phyloP scores from a whole-genome alignment of 192 early-diverging fungal genomes.

The Spinellus fusiger region DNA sequence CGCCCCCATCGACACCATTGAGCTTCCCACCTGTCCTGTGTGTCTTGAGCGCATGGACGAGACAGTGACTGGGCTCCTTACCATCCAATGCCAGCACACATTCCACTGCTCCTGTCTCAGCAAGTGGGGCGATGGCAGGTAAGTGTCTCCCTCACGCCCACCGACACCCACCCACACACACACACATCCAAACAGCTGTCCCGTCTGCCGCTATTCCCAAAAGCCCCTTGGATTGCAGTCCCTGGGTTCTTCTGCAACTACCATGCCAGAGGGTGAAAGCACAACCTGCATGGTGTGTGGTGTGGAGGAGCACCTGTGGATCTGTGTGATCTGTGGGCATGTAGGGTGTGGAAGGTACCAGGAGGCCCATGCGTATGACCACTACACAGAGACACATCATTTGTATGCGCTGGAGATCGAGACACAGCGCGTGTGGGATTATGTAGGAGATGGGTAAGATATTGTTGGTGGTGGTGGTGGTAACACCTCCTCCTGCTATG shows the following conservation, averaged over 20 bases:
- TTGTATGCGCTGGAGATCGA: slow-evolving; percentile 89
- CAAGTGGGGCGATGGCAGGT: slow-evolving; percentile 82
- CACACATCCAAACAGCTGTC: slow-evolving; percentile 55
- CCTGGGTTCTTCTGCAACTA: background rate
- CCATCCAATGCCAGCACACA: slow-evolving; percentile 91
- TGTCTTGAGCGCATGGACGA: slow-evolving; percentile 95
- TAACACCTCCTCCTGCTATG: too few relatives aligned
- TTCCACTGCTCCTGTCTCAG: slow-evolving; percentile 90
- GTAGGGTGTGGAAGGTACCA: slow-evolving; percentile 95
- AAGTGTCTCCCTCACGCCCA: background rate
- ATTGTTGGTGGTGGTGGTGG: background rate
- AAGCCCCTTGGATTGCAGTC: slow-evolving; percentile 24
- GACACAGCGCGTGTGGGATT: slow-evolving; percentile 98
- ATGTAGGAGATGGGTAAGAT: slow-evolving; percentile 79
- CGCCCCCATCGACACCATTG: slow-evolving; percentile 27
- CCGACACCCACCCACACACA: background rate
- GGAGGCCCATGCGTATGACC: slow-evolving; percentile 80
- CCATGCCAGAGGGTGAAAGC: slow-evolving; percentile 19
- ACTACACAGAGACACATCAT: slow-evolving; percentile 81
- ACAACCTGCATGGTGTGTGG: slow-evolving; percentile 62
- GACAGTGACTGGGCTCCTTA: slow-evolving; percentile 80
- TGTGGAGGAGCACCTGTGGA: slow-evolving; percentile 83
- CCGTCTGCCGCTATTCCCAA: slow-evolving; percentile 84
- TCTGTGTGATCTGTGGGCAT: slow-evolving; percentile 93
- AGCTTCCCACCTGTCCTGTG: slow-evolving; percentile 93